Evolutionary conservation across 106 monocot genomes (phyloP).

Genomic region (Dendrobium nobile): DNA sequence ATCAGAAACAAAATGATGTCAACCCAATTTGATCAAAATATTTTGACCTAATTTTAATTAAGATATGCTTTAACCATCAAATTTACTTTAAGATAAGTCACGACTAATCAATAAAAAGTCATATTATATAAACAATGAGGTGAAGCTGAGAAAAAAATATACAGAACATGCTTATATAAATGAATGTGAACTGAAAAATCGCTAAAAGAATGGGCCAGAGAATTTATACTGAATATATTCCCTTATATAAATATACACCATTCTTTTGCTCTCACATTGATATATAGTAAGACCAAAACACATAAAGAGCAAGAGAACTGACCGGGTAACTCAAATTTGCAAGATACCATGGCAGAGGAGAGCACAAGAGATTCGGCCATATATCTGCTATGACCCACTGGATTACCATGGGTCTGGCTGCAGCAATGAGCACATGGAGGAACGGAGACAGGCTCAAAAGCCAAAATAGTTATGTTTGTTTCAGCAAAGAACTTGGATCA

Average conservation of each 20-base stretch:
- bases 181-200: background rate
- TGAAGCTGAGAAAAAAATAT: no score
- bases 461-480: background rate
- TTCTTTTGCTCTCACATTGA: background rate
- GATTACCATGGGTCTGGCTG: background rate
- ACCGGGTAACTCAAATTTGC: background rate
- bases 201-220: background rate
- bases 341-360: background rate
- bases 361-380: background rate
- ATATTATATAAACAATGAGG: background rate
- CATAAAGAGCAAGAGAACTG: background rate
- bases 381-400: background rate
- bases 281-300: background rate
- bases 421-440: background rate
- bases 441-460: background rate
- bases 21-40: no score
- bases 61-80: no score
- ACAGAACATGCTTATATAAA: background rate
- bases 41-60: no score
- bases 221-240: background rate
- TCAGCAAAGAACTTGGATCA: background rate
- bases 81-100: no score
- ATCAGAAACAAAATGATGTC: no score
- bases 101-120: no score
- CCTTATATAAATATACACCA: background rate